Conservation (phyloP, 208 protist genomes). For the Leishmania aethiopica region DNA sequence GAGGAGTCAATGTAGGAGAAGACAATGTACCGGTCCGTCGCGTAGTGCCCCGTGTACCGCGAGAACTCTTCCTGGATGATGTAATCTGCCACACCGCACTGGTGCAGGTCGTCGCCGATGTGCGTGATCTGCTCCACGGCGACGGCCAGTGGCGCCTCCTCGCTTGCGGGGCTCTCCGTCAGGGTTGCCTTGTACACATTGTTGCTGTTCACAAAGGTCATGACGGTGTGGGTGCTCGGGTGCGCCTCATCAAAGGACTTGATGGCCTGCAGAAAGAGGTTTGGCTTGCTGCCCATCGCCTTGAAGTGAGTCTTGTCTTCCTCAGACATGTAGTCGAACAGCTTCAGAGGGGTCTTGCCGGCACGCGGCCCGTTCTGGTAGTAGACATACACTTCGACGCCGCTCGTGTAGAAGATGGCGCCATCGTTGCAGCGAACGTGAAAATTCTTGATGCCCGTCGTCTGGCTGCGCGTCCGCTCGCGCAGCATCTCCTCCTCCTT, state of each 20-base stretch:
- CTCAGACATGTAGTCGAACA: constrained; percentile 60
- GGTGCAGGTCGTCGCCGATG: constrained; percentile 64
- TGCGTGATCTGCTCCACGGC: constrained; percentile 60
- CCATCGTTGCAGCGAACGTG: constrained; percentile 52
- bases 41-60: constrained; percentile 86
- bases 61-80: constrained; percentile 94
- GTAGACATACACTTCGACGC: constrained; percentile 67
- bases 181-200: constrained; percentile 76
- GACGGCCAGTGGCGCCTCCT: constrained; percentile 35
- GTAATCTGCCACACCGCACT: constrained; percentile 86
- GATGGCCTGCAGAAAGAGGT: constrained; percentile 52
- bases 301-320: constrained; percentile 44
- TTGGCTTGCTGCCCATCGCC: constrained; percentile 44
- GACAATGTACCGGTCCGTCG: constrained; percentile 66
- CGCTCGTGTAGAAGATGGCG: constrained; percentile 70
- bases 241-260: constrained; percentile 19
- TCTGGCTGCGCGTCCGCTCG: constrained; percentile 64
- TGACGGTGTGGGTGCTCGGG: constrained; percentile 24
- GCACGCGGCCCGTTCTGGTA: constrained; percentile 47
- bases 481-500: constrained; percentile 88
- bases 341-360: constrained; percentile 44
- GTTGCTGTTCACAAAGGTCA: constrained; percentile 74
- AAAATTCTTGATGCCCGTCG: constrained; percentile 70
- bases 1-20: constrained; percentile 82
- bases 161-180: constrained; percentile 29